Conservation (phyloP, 441 rosid genomes). For the Erodium trifolium region DNA sequence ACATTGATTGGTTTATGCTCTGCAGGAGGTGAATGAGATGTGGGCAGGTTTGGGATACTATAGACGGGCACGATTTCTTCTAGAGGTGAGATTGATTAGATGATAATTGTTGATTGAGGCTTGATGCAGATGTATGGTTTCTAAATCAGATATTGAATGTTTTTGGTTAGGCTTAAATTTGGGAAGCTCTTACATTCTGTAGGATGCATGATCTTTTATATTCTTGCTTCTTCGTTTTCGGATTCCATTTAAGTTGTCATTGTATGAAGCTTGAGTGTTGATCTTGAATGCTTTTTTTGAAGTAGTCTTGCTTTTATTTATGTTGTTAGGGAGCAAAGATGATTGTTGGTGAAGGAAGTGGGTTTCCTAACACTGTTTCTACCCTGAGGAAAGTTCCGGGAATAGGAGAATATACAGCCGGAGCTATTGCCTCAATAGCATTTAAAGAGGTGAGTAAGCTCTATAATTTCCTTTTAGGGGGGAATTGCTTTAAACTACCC, state of each 20-base stretch:
- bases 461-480: background rate
- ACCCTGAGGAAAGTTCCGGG: slow-evolving; percentile 67
- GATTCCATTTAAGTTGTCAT: background rate
- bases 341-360: slow-evolving; percentile 47
- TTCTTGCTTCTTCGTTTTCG: background rate
- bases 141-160: background rate
- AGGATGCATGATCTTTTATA: background rate
- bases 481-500: no score
- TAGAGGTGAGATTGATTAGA: slow-evolving; percentile 43
- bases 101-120: background rate
- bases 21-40: slow-evolving; percentile 90
- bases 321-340: slow-evolving; percentile 70
- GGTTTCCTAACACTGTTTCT: slow-evolving; percentile 56
- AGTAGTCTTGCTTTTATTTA: background rate
- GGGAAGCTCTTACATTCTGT: background rate
- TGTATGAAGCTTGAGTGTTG: background rate
- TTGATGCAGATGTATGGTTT: background rate
- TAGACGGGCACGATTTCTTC: slow-evolving; percentile 78
- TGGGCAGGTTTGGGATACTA: slow-evolving; percentile 96
- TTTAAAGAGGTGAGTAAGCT: slow-evolving; percentile 50
- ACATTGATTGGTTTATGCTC: background rate
- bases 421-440: slow-evolving; percentile 92
- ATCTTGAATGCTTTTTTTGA: no score
- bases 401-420: slow-evolving; percentile 90
- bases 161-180: background rate